Evolutionary conservation across 2,329 filamentous ascomycete genomes (phyloP), one percentile per base, ranked within the genome.

Genomic region (Aspergillus sp.): DNA sequence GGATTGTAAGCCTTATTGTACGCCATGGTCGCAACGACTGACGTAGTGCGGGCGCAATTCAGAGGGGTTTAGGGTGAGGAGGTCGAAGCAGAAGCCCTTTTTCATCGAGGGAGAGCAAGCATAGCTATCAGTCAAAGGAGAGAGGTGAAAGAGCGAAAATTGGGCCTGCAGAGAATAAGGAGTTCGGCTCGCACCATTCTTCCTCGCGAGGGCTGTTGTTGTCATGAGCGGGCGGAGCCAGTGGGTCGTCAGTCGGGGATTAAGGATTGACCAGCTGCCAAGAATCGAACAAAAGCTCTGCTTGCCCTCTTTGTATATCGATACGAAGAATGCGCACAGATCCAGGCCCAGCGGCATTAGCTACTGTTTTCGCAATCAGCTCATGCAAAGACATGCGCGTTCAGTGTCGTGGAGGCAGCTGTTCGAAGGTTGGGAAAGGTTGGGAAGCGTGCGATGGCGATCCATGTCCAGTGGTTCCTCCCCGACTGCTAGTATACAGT

Each of bases 1-100:
- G 93, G 93, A 75, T 99, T 96, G 80, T 92, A 95, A 56, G 89
- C 86, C 75, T 87, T 87, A 78, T 96, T 96, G 83, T 98, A 98
- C 56, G 93, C 93, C 93, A 98, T 98, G 60, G 72, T 63, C 37
- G 59, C 57, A 51, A 42, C 49, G 60, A 60, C 67, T 70, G 68
- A 68, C 63, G 65, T 68, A 70, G 65, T 58, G 39, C 57, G 57
- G 54, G 59, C 37, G 53, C 49, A 54, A 52, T 50, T 39, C 27
- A 24, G 40, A 54, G 56, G 22, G 51, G 58, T 54, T 60, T 40
- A 45, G 49, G 17, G 24, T 45, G 49, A 9, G 34, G 20, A 19
- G 27, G 49, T 42, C 27, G 37, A 60, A 55, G 39, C 27, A 58
- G 27, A 22, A 37, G 46, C 51, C 30, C 40, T 58, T 30, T 30